A percentile compares a stretch with the other conserved stretches of the same genome.
Conservation (phyloP, 345 rosid genomes). For the Salix koriyanagi region DNA sequence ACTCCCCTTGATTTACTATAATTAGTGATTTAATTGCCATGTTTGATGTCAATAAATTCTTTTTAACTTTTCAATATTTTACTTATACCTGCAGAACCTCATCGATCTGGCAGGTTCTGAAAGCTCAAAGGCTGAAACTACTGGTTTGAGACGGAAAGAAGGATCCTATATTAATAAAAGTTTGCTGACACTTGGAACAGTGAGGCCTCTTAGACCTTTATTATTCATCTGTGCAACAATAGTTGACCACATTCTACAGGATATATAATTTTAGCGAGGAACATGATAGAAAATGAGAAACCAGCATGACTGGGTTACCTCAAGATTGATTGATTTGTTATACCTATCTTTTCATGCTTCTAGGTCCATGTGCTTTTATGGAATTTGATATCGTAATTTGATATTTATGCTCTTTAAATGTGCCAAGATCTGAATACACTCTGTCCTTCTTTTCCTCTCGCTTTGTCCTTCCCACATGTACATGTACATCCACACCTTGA, state of each 20-base stretch:
- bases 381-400: neutral
- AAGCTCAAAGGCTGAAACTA: conserved; percentile 97
- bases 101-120: conserved; percentile 99
- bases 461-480: neutral
- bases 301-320: neutral
- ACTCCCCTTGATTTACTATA: neutral
- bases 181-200: conserved; percentile 96
- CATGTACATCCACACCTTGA: neutral
- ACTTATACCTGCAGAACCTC: conserved; percentile 84
- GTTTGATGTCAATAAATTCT: conserved; percentile 1
- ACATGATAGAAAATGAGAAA: neutral
- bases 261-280: neutral
- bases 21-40: neutral
- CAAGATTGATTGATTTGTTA: neutral
- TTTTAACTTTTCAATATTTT: conserved; percentile 35
- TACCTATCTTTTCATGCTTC: neutral
- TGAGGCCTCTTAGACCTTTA: conserved; percentile 37
- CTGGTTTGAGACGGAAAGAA: conserved; percentile 90
- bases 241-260: neutral
- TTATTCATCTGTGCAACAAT: conserved; percentile 3
- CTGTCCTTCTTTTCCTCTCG: neutral
- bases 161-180: conserved; percentile 98
- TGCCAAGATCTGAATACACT: neutral
- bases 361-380: neutral
- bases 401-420: neutral